Conservation (phyloP, 2,329 filamentous ascomycete species). For the Monilinia fructicola region DNA sequence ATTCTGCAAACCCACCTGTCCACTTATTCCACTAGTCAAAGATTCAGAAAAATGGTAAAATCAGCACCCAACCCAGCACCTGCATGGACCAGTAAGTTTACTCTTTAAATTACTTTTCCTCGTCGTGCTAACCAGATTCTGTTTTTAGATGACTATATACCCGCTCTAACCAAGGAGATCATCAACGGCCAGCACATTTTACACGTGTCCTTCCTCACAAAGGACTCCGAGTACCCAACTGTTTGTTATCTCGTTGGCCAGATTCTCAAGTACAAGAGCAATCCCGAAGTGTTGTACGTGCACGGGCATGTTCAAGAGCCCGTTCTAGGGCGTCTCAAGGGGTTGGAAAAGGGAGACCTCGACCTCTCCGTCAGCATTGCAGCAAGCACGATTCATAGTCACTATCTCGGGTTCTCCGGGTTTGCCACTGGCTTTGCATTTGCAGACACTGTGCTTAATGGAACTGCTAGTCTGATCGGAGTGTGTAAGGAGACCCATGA, state of each 20-base stretch:
- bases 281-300: background rate
- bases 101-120: background rate
- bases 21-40: background rate
- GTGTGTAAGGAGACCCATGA: background rate
- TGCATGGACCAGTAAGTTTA: background rate
- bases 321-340: background rate
- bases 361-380: background rate
- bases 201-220: background rate
- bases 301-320: background rate
- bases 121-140: background rate
- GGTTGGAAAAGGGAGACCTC: background rate
- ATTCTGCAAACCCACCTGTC: background rate
- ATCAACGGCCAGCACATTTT: conserved; percentile 5
- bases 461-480: background rate
- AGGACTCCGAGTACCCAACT: conserved; percentile 6
- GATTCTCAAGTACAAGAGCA: background rate
- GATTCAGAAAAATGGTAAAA: background rate
- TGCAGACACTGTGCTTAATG: background rate
- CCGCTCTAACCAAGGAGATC: conserved; percentile 1
- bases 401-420: background rate
- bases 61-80: background rate
- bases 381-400: conserved; percentile 4
- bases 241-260: conserved; percentile 6
- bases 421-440: background rate
- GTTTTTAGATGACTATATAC: background rate